Evolutionary conservation across 805 yeast species (phyloP).

Genomic region (Starmerella roubikii): DNA sequence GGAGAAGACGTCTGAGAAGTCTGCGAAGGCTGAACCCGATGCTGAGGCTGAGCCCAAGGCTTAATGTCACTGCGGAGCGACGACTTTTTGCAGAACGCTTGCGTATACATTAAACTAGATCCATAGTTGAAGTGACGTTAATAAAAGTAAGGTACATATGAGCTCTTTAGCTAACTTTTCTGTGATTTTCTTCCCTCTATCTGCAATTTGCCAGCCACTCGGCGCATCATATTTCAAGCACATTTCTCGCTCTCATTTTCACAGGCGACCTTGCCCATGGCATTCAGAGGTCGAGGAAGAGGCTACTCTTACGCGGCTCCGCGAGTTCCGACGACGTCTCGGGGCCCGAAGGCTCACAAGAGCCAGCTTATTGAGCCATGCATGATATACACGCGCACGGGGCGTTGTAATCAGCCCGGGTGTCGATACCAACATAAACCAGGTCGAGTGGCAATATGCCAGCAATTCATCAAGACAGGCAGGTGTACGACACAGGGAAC

Average conservation of each 20-base stretch:
- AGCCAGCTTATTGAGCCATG: slow-evolving; percentile 17
- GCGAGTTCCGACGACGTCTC: not conserved
- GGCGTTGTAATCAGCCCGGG: slow-evolving; percentile 36
- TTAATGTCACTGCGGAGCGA: no score
- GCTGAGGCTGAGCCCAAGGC: not conserved
- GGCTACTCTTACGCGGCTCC: not conserved
- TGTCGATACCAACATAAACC: slow-evolving; percentile 46
- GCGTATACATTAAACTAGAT: not conserved
- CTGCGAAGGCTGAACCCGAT: slow-evolving; percentile 25
- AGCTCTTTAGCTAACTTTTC: no score
- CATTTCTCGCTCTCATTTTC: no score
- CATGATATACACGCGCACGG: slow-evolving; percentile 27
- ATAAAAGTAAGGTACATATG: no score
- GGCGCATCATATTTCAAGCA: no score
- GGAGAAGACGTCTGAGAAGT: slow-evolving; percentile 17
- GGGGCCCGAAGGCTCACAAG: not conserved
- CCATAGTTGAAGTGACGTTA: no score
- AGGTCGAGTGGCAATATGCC: slow-evolving; percentile 42
- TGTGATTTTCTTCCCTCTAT: no score
- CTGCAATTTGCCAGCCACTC: no score
- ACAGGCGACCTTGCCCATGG: no score
- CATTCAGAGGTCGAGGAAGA: not conserved
- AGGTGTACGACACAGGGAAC: slow-evolving; percentile 32
- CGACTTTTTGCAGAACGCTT: not conserved
- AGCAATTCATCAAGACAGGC: slow-evolving; percentile 31